Conservation (phyloP, 305 asterid species). For the Fraxinus platypoda region DNA sequence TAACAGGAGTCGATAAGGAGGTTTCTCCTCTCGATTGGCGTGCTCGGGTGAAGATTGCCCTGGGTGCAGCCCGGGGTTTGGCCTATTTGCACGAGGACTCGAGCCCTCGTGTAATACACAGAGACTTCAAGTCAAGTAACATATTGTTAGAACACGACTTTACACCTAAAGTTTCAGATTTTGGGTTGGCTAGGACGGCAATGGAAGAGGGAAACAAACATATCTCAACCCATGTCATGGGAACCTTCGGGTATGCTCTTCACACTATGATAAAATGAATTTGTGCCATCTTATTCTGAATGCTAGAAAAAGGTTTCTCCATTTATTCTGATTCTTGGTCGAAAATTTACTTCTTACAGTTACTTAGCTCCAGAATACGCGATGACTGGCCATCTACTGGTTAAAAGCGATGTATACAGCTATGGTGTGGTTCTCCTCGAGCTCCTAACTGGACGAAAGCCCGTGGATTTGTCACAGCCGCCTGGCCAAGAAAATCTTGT, state of each 20-base stretch:
- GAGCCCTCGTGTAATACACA: conserved; percentile 89
- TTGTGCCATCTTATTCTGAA: neutral
- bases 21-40: conserved; percentile 72
- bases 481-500: conserved; percentile 87
- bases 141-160: conserved; percentile 74
- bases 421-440: conserved; percentile 92
- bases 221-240: conserved; percentile 78
- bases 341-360: conserved; percentile 36
- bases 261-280: neutral
- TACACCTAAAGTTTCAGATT: conserved; percentile 90
- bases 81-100: conserved; percentile 95
- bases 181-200: conserved; percentile 89
- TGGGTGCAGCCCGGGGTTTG: conserved; percentile 89
- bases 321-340: conserved; percentile 6
- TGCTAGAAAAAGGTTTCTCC: neutral
- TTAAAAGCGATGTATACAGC: conserved; percentile 93
- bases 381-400: conserved; percentile 97
- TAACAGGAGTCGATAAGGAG: conserved; percentile 66
- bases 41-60: conserved; percentile 79
- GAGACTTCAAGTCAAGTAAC: conserved; percentile 95
- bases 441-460: conserved; percentile 86
- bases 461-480: conserved; percentile 81
- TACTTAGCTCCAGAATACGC: conserved; percentile 96
- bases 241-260: conserved; percentile 58
- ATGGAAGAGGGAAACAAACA: conserved; percentile 62